A percentile compares a stretch with the other conserved stretches of the same genome.
These are phyloP conservation scores for Huntiella moniliformis DNA, from an alignment of 2,329 filamentous ascomycete species.

Conservation along the genomic window DNA sequence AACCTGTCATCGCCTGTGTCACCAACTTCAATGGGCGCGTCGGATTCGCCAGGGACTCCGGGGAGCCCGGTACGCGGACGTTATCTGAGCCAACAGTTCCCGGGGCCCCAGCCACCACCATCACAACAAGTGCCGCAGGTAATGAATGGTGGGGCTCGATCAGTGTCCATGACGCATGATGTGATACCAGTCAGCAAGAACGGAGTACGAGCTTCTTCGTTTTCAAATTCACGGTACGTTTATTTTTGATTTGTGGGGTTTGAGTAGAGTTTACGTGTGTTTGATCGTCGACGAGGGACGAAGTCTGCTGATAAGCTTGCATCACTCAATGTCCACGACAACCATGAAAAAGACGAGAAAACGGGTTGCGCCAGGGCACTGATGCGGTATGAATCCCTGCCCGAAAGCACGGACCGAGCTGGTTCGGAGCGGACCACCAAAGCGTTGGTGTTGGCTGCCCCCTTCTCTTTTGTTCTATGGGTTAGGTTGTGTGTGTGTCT, in stretches of 20 bases:
- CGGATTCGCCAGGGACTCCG: slow-evolving; percentile 1
- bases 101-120: background rate
- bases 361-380: background rate
- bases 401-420: background rate
- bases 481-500: too few relatives aligned
- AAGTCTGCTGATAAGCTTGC: background rate
- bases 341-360: background rate
- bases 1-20: slow-evolving; percentile 5
- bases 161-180: slow-evolving; percentile 5
- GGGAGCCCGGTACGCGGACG: background rate
- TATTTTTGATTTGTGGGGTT: background rate
- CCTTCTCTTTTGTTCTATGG: too few relatives aligned
- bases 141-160: background rate
- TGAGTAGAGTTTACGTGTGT: slow-evolving; percentile 1
- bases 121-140: background rate
- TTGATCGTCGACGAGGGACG: background rate
- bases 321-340: background rate
- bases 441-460: too few relatives aligned
- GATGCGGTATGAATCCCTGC: background rate
- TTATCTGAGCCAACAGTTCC: slow-evolving; percentile 7
- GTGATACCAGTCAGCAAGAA: background rate
- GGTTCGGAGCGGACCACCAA: too few relatives aligned
- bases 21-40: slow-evolving; percentile 4
- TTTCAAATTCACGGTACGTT: slow-evolving; percentile 8
- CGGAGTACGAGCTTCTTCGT: slow-evolving; percentile 8